Evolutionary conservation across 192 early-diverging fungal species (phyloP).

Genomic region (Rhizophagus clarus): DNA sequence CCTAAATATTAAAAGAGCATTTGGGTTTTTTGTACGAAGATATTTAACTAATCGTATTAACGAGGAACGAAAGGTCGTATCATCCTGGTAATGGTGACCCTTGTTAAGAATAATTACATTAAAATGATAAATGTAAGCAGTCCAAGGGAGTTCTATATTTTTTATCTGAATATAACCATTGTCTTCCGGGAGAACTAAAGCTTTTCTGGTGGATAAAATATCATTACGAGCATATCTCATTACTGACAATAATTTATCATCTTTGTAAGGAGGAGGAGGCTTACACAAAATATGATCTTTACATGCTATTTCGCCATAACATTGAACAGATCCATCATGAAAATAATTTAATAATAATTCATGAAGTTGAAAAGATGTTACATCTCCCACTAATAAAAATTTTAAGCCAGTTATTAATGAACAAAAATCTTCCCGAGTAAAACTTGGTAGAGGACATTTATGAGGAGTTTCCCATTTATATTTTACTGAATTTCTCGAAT

Average conservation of each 20-base stretch:
- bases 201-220: conserved; percentile 36
- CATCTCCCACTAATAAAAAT: conserved; percentile 54
- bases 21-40: conserved; percentile 39
- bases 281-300: conserved; percentile 44
- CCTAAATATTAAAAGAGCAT: conserved; percentile 53
- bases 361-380: conserved; percentile 54
- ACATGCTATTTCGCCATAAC: conserved; percentile 57
- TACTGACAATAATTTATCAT: neutral
- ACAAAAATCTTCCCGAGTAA: neutral
- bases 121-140: conserved; percentile 36
- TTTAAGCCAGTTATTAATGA: neutral
- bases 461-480: conserved; percentile 1
- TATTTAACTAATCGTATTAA: conserved; percentile 39
- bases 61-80: conserved; percentile 39
- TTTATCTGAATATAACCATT: conserved; percentile 40
- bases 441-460: conserved; percentile 8
- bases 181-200: neutral
- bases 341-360: conserved; percentile 56
- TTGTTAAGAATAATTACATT: conserved; percentile 52
- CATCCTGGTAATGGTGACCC: conserved; percentile 39
- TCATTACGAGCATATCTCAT: conserved; percentile 55
- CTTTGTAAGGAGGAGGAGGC: conserved; percentile 10
- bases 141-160: conserved; percentile 50
- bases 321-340: conserved; percentile 53
- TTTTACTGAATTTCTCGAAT: neutral